Conservation (phyloP, 2,329 filamentous ascomycete species). For the Huntiella bhutanensis region DNA sequence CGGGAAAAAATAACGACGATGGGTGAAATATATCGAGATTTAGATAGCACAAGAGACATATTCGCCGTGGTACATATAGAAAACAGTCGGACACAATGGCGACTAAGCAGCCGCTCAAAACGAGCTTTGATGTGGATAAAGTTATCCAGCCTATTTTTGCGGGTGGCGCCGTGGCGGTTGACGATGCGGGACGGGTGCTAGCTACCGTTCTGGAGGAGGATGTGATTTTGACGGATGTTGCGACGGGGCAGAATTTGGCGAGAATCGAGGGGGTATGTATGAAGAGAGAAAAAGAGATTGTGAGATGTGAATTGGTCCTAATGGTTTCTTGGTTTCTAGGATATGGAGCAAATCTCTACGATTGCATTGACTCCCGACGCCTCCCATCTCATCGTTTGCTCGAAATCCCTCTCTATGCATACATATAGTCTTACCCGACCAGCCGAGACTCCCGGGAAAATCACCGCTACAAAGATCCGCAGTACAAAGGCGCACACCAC, state of each 20-base stretch:
- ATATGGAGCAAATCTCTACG: slow-evolving; percentile 64
- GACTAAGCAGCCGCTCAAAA: slow-evolving; percentile 49
- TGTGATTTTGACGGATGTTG: slow-evolving; percentile 68
- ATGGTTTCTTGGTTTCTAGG: slow-evolving; percentile 25
- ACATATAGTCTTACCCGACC: slow-evolving; percentile 57
- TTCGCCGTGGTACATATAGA: too few relatives aligned
- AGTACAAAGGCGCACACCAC: slow-evolving; percentile 80
- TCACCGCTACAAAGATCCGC: slow-evolving; percentile 51
- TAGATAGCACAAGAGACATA: too few relatives aligned
- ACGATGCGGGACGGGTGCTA: slow-evolving; percentile 61
- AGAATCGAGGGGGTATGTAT: slow-evolving; percentile 63
- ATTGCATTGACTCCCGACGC: slow-evolving; percentile 74
- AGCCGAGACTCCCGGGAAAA: slow-evolving; percentile 29
- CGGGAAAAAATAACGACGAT: slow-evolving; percentile 6
- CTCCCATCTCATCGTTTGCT: slow-evolving; percentile 78
- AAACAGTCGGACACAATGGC: slow-evolving; percentile 27
- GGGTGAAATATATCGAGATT: too few relatives aligned
- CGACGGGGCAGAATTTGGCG: slow-evolving; percentile 63
- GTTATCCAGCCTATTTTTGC: slow-evolving; percentile 89
- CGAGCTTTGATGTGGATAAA: slow-evolving; percentile 69
- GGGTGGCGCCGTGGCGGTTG: slow-evolving; percentile 70
- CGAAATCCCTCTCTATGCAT: slow-evolving; percentile 86
- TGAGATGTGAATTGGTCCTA: slow-evolving; percentile 13
- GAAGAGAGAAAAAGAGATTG: too few relatives aligned
- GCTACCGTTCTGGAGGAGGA: slow-evolving; percentile 86